Conservation (phyloP, 2,329 filamentous ascomycete species). For the Ophiostoma ulmi region DNA sequence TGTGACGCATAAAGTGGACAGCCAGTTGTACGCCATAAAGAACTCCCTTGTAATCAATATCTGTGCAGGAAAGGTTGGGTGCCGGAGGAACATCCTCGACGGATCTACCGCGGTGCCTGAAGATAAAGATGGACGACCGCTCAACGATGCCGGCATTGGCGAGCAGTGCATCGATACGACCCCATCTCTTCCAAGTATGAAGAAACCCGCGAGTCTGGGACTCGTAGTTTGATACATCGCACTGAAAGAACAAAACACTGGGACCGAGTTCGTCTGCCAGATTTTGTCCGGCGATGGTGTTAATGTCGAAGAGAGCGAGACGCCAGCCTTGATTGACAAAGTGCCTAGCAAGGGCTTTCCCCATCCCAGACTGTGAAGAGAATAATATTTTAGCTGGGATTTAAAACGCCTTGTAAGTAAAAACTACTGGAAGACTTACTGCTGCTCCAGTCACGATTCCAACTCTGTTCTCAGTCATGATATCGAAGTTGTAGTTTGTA, state of each 20-base stretch:
- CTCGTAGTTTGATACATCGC: background rate
- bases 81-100: background rate
- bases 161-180: background rate
- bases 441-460: background rate
- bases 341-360: background rate
- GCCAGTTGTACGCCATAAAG: background rate
- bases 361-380: background rate
- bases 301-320: background rate
- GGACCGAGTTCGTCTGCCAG: background rate
- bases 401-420: too few species aligned
- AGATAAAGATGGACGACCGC: background rate
- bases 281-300: background rate
- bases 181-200: background rate
- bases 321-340: background rate
- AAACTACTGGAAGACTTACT: background rate
- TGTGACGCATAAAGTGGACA: conserved; percentile 1
- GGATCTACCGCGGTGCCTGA: background rate
- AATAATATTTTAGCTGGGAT: background rate
- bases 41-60: background rate
- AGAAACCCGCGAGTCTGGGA: background rate
- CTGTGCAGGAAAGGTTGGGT: background rate
- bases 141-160: background rate
- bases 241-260: background rate
- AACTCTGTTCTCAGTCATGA: background rate
- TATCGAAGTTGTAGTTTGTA: background rate